These are phyloP conservation scores for Clarireedia hainanense DNA, from an alignment of 2,329 filamentous ascomycete genomes.

Conservation along the genomic window DNA sequence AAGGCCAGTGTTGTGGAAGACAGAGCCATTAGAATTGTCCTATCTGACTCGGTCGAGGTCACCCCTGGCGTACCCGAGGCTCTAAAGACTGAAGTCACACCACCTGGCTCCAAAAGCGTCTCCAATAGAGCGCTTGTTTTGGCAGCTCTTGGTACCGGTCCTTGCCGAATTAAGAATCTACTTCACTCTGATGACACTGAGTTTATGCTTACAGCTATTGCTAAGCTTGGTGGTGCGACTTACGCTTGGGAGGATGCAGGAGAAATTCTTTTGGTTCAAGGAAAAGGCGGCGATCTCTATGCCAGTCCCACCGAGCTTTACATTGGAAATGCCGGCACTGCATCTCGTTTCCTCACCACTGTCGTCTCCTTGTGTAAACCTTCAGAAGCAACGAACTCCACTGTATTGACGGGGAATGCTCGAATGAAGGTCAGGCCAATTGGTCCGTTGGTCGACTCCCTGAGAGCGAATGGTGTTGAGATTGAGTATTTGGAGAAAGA, in stretches of 20 bases:
- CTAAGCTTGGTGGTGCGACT: constrained; percentile 73
- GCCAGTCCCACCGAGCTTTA: constrained; percentile 75
- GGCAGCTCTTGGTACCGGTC: constrained; percentile 78
- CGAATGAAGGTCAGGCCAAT: constrained; percentile 96
- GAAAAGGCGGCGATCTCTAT: constrained; percentile 77
- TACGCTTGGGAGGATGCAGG: constrained; percentile 94
- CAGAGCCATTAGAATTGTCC: constrained; percentile 69
- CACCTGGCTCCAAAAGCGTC: constrained; percentile 94
- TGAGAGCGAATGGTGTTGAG: constrained; percentile 77
- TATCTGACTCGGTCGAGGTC: constrained; percentile 72
- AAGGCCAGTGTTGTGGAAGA: constrained; percentile 88
- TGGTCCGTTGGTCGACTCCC: constrained; percentile 82
- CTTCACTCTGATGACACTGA: constrained; percentile 96
- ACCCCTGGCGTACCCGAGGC: constrained; percentile 60
- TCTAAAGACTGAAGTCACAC: constrained; percentile 67
- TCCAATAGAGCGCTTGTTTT: constrained; percentile 94
- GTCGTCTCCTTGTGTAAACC: constrained; percentile 78
- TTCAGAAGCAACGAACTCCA: constrained; percentile 50
- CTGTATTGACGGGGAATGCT: constrained; percentile 83
- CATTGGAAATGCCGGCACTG: constrained; percentile 92
- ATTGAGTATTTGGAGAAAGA: constrained; percentile 81
- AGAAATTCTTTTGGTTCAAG: constrained; percentile 81
- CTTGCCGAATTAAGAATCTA: constrained; percentile 83
- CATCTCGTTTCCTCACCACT: constrained; percentile 88
- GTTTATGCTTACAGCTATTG: constrained; percentile 92